Base-by-base conservation (phyloP, 73 alveolate genomes). In the Blepharisma stoltei region DNA sequence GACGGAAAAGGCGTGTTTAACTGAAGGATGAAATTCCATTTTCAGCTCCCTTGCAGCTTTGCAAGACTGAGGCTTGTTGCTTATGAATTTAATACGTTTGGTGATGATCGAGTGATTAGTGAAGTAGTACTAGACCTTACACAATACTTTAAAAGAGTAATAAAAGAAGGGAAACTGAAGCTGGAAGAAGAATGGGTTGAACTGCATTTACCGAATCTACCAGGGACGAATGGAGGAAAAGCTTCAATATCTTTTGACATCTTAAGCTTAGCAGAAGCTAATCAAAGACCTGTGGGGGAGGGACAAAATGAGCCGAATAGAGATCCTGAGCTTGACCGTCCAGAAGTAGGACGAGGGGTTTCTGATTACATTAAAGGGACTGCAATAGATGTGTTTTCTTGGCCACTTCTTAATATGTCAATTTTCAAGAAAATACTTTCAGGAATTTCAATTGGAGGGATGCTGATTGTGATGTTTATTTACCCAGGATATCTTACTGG, bases 231-330 rank as follows among this genome's bases (percentile, higher is more conserved):
- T n/a, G 82, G 55, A 84, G 92, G 71, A 67, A 87, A 78, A 83
- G 82, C 25, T 71, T 50, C 49, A 38, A 76, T 32, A 71, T 82
- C 32, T 84, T 83, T 54, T 20, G 14, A 20, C 6, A 55, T 68
- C 0, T 27, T 68, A n/a, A 66, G 82, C 14, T 14, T 77, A 20
- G 65, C 38, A 23, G 66, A 88, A 80, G 89, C 92, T 37, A 67
- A 65, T 5, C 75, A 67, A 45, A 43, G 54, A 46, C 79, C 73
- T 9, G 97, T 90, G 32, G 99, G 99, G 9, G 98, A 96, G 77
- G 98, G 95, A 6, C 85, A 89, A 83, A 93, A 95, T 50, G 99
- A 96, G 46, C 99, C 99, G 7, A 96, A 96, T 81, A 89, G 80
- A 46, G 90, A 92, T 70, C 99, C 99, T 38, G 85, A 68, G 32